Conservation (phyloP, 495 filamentous ascomycete species). For the Penicillium cinerascens region DNA sequence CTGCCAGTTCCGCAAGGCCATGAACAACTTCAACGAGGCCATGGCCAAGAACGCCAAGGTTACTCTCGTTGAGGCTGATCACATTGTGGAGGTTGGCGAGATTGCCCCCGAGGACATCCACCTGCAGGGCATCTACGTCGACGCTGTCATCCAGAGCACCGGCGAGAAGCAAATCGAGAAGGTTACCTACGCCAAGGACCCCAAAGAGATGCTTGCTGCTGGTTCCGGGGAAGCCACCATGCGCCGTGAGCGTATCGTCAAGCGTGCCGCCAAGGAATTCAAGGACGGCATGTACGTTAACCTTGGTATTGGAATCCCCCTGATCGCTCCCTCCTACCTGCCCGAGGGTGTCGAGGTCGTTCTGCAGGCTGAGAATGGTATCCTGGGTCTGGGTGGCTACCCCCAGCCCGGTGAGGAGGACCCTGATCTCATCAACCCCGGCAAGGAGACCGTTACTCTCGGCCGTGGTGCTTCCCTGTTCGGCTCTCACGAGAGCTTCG, state of each 20-base stretch:
- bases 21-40: constrained; percentile 84
- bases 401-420: constrained; percentile 75
- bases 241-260: constrained; percentile 79
- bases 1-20: constrained; percentile 80
- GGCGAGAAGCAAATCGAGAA: constrained; percentile 78
- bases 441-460: constrained; percentile 89
- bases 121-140: constrained; percentile 85
- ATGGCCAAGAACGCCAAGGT: constrained; percentile 86
- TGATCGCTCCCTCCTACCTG: constrained; percentile 79
- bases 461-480: constrained; percentile 73
- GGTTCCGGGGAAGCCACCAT: constrained; percentile 63
- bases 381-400: constrained; percentile 82
- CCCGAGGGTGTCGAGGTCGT: constrained; percentile 73
- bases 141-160: constrained; percentile 73
- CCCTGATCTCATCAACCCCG: constrained; percentile 86
- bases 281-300: constrained; percentile 94
- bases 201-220: constrained; percentile 49
- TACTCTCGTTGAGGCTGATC: constrained; percentile 86
- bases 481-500: constrained; percentile 83
- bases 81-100: constrained; percentile 79
- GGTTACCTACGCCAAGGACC: constrained; percentile 67
- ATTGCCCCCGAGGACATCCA: constrained; percentile 74
- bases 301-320: constrained; percentile 88
- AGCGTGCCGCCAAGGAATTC: constrained; percentile 85
- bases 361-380: constrained; percentile 87